These are phyloP conservation scores for Phytophthora pini DNA, from an alignment of 352 stramenopile species.

Conservation along the genomic window DNA sequence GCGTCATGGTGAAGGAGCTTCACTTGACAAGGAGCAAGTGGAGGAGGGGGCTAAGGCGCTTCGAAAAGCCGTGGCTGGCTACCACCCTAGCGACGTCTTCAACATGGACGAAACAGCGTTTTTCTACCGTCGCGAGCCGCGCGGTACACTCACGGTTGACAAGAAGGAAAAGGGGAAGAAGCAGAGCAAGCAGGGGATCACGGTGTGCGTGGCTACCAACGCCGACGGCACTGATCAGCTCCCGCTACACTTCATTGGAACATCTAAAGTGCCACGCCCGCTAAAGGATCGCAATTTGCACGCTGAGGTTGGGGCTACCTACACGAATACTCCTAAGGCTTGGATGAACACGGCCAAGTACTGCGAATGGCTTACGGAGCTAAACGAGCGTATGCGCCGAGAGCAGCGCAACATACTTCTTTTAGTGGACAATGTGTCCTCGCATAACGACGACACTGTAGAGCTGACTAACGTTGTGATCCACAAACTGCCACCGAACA, in stretches of 20 bases:
- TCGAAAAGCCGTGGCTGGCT: no score
- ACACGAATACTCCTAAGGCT: not conserved
- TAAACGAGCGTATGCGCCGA: not conserved
- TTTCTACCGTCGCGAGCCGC: not conserved
- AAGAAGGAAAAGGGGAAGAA: not conserved
- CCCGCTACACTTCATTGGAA: not conserved
- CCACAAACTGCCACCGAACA: not conserved
- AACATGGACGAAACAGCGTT: not conserved
- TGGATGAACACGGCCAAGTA: not conserved
- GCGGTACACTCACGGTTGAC: not conserved
- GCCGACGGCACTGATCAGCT: not conserved
- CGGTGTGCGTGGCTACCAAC: not conserved
- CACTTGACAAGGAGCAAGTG: no score
- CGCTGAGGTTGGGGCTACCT: not conserved
- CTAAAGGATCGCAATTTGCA: not conserved
- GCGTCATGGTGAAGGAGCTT: no score
- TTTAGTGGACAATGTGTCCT: not conserved
- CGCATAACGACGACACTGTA: not conserved
- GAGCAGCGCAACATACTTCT: not conserved
- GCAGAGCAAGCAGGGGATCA: not conserved
- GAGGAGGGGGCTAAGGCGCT: no score
- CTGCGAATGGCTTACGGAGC: not conserved
- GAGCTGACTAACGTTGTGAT: not conserved
- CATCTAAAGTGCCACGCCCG: not conserved
- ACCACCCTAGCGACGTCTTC: not conserved